Conservation (phyloP, 139 green algal species). For the Picochlorum sp. region DNA sequence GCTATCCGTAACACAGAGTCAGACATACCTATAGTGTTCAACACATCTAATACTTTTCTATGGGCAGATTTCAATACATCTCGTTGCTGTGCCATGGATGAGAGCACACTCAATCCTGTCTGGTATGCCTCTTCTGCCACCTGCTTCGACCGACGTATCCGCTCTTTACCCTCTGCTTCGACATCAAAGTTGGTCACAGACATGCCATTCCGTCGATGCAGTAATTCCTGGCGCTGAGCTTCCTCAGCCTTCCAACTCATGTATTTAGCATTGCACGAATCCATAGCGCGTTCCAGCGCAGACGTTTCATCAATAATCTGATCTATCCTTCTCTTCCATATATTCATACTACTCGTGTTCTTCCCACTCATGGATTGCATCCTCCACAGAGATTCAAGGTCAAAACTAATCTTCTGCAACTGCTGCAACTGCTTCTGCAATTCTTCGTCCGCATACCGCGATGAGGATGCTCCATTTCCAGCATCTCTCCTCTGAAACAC, state of each 20-base stretch:
- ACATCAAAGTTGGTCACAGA: slow-evolving; percentile 25
- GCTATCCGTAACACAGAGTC: slow-evolving; percentile 71
- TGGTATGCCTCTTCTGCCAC: slow-evolving; percentile 71
- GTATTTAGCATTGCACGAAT: slow-evolving; percentile 26
- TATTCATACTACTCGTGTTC: slow-evolving; percentile 37
- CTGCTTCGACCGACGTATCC: slow-evolving; percentile 46
- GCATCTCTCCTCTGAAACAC: background rate
- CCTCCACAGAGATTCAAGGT: slow-evolving; percentile 73
- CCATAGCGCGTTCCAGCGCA: slow-evolving; percentile 32
- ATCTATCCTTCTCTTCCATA: slow-evolving; percentile 78
- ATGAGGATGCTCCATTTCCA: background rate
- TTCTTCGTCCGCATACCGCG: slow-evolving; percentile 19
- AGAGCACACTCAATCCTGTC: slow-evolving; percentile 57
- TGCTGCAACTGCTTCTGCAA: slow-evolving; percentile 48
- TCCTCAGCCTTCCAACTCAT: slow-evolving; percentile 34
- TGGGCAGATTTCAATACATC: slow-evolving; percentile 80
- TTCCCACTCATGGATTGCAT: slow-evolving; percentile 67
- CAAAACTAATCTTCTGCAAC: slow-evolving; percentile 54
- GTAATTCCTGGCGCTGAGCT: slow-evolving; percentile 60
- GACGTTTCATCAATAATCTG: slow-evolving; percentile 70
- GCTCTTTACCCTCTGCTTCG: slow-evolving; percentile 43
- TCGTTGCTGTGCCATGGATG: slow-evolving; percentile 59
- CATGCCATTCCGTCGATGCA: slow-evolving; percentile 31
- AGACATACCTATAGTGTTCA: slow-evolving; percentile 76
- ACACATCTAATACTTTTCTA: slow-evolving; percentile 71